Conservation (phyloP, 73 alveolate genomes). For the Breviolum minutum region DNA sequence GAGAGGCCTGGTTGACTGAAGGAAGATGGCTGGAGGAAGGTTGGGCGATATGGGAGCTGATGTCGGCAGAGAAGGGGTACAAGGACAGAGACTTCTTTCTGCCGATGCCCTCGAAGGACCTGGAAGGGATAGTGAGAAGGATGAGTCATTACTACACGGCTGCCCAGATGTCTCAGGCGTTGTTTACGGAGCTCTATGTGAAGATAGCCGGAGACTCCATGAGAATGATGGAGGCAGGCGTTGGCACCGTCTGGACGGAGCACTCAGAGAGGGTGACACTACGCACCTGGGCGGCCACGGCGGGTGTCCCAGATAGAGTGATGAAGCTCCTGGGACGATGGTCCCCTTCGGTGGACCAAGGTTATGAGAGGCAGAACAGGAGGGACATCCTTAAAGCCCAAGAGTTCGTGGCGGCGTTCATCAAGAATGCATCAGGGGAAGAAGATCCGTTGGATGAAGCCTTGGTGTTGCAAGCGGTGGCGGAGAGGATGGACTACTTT, state of each 20-base stretch:
- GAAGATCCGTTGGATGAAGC: neutral
- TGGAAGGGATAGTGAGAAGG: neutral
- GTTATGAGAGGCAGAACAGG: too few species aligned
- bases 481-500: too few species aligned
- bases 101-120: neutral
- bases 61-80: neutral
- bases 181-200: neutral
- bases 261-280: too few species aligned
- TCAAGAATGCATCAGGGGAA: neutral
- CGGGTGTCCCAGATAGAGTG: neutral
- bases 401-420: neutral
- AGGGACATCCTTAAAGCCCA: neutral
- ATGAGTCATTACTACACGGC: neutral
- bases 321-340: neutral
- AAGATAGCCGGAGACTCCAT: too few species aligned
- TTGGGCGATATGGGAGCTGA: neutral
- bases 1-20: neutral
- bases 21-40: neutral
- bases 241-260: too few species aligned
- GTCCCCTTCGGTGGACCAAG: neutral
- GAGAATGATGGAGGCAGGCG: too few species aligned
- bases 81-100: neutral
- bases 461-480: neutral
- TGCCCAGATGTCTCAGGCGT: neutral
- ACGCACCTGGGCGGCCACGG: too few species aligned